These are phyloP conservation scores for Aschersonia sp. DNA, from an alignment of 2,329 filamentous ascomycete species.

Conservation along the genomic window DNA sequence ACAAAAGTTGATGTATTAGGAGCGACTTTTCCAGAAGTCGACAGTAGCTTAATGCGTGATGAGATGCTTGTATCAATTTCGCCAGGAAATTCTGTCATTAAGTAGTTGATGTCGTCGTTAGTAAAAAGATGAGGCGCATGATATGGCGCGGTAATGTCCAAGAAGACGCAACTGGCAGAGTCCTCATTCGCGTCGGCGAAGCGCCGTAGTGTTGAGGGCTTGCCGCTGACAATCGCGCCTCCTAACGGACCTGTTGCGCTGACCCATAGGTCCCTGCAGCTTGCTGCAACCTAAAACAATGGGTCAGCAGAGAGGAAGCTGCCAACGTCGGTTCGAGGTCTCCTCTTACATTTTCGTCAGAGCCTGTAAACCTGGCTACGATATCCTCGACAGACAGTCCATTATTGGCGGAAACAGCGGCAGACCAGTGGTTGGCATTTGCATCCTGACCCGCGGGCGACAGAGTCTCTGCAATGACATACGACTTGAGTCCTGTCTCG, in stretches of 20 bases:
- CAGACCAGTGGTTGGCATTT: conserved; percentile 8
- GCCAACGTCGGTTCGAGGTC: not conserved
- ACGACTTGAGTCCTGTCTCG: conserved; percentile 9
- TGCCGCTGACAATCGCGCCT: conserved; percentile 11
- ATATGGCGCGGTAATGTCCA: conserved; percentile 11
- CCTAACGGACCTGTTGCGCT: conserved; percentile 9
- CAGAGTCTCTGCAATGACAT: not conserved
- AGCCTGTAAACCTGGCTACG: not conserved
- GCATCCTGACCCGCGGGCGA: not conserved
- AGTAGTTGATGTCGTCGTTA: not conserved
- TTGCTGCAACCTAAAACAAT: not conserved
- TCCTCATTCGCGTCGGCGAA: conserved; percentile 6
- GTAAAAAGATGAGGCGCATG: conserved; percentile 11
- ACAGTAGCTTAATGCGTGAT: not conserved
- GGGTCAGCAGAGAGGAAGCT: not conserved
- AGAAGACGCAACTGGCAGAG: conserved; percentile 4
- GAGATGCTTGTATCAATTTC: not conserved
- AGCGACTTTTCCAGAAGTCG: not conserved
- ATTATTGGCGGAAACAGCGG: conserved; percentile 5
- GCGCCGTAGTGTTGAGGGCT: conserved; percentile 6
- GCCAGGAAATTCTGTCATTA: not conserved
- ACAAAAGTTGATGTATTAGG: not conserved
- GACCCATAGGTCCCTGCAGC: conserved; percentile 7
- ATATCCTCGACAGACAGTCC: conserved; percentile 2
- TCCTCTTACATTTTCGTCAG: not conserved